phyloP scores from a whole-genome alignment of 371 early-diverging fungal genomes.

The Mucor ambiguus region DNA sequence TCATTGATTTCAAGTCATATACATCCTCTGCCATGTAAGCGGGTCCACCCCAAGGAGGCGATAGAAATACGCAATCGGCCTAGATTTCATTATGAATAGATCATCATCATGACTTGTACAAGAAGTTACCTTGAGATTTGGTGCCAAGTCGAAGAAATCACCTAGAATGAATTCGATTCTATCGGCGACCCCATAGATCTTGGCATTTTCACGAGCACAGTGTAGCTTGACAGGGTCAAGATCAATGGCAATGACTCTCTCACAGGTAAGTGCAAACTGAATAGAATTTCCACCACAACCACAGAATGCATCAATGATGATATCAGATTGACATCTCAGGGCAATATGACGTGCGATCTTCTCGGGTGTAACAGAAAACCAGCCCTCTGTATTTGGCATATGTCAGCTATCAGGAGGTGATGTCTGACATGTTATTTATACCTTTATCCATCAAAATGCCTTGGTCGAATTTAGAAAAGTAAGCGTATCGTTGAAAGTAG shows the following conservation, averaged over 20 bases:
- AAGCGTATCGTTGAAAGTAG: constrained; percentile 80
- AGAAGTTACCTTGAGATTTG: constrained; percentile 49
- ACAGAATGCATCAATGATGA: constrained; percentile 92
- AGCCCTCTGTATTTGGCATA: constrained; percentile 65
- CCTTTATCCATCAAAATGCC: constrained; percentile 86
- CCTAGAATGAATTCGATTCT: constrained; percentile 91
- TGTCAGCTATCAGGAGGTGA: not conserved
- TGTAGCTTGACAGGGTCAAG: constrained; percentile 79
- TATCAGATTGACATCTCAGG: constrained; percentile 63
- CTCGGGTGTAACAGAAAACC: constrained; percentile 98
- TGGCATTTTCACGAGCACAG: constrained; percentile 87
- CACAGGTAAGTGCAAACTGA: constrained; percentile 88
- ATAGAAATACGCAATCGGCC: constrained; percentile 91
- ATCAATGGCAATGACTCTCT: constrained; percentile 94
- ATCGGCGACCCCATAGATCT: constrained; percentile 88
- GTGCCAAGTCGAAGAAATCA: constrained; percentile 76
- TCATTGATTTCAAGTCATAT: constrained; percentile 76
- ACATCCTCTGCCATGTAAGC: constrained; percentile 34
- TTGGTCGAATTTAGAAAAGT: constrained; percentile 84
- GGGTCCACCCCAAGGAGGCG: constrained; percentile 96
- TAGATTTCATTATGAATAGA: constrained; percentile 16
- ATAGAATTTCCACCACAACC: constrained; percentile 97
- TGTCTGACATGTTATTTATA: constrained; percentile 17
- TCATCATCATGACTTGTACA: not conserved
- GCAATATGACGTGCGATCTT: constrained; percentile 86